Percentiles rank a stretch among this genome's conserved stretches.
Evolutionary conservation across 305 asterid species (phyloP).

Genomic region (Fraxinus greggii): DNA sequence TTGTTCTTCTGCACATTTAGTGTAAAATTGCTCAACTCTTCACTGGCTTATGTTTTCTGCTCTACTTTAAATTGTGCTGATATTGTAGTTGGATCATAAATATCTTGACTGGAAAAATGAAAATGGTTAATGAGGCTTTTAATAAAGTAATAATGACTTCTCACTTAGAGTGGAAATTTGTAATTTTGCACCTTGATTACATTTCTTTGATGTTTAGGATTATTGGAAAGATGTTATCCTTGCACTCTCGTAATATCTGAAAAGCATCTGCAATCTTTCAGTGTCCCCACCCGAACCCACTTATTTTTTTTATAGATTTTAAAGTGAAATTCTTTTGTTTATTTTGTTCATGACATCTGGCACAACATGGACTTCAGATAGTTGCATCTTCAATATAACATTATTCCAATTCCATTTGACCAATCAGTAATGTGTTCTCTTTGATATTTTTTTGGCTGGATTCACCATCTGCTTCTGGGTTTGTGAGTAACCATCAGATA

Average conservation of each 20-base stretch:
- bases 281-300: background rate
- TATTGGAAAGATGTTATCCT: background rate
- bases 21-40: background rate
- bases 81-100: background rate
- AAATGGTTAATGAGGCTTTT: background rate
- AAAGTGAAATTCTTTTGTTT: background rate
- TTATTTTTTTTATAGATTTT: background rate
- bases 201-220: background rate
- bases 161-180: background rate
- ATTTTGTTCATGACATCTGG: background rate
- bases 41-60: background rate
- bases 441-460: background rate
- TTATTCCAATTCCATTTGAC: background rate
- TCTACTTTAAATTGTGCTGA: background rate
- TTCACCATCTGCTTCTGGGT: background rate
- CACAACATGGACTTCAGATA: background rate
- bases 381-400: background rate
- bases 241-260: background rate
- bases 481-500: background rate
- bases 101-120: constrained; percentile 2
- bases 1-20: background rate
- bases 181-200: background rate
- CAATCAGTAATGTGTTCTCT: background rate
- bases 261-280: background rate
- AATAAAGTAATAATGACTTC: background rate